These are phyloP conservation scores for Auriscalpium microsporum DNA, from an alignment of 768 basidiomycete species.

Conservation along the genomic window DNA sequence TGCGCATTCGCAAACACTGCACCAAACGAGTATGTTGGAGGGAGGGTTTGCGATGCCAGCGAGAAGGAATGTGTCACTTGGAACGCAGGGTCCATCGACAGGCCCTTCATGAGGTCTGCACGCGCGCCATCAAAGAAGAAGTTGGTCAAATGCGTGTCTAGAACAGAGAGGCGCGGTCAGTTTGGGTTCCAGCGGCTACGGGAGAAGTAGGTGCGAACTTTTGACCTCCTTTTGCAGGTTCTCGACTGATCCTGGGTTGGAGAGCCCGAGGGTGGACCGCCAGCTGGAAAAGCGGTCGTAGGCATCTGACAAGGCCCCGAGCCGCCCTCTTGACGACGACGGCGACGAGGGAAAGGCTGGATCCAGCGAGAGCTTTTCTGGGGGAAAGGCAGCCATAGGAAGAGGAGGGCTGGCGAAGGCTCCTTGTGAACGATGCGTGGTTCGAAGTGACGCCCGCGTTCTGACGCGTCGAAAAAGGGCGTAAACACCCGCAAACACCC, in stretches of 20 bases:
- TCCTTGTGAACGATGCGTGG: slow-evolving; percentile 1
- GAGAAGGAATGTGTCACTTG: slow-evolving; percentile 96
- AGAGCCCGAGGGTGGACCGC: slow-evolving; percentile 72
- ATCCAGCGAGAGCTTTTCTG: slow-evolving; percentile 4
- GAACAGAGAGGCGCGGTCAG: not conserved
- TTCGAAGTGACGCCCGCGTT: not conserved
- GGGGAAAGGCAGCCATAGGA: slow-evolving; percentile 8
- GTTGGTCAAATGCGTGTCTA: slow-evolving; percentile 88
- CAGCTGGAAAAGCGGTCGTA: slow-evolving; percentile 73
- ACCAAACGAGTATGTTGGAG: slow-evolving; percentile 90
- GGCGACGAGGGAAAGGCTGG: not conserved
- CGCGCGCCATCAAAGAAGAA: slow-evolving; percentile 96
- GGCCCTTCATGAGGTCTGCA: slow-evolving; percentile 89
- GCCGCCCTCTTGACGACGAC: not conserved
- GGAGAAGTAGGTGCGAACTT: slow-evolving; percentile 37
- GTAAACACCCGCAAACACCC: slow-evolving; percentile 8
- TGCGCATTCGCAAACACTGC: slow-evolving; percentile 82
- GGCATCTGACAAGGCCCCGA: slow-evolving; percentile 38
- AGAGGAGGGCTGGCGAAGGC: not conserved
- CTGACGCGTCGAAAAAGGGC: slow-evolving; percentile 7
- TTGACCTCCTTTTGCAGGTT: slow-evolving; percentile 91
- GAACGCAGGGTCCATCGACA: slow-evolving; percentile 92
- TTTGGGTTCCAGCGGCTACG: not conserved
- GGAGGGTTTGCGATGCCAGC: slow-evolving; percentile 75
- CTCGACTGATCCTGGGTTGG: slow-evolving; percentile 90